These are phyloP conservation scores for Colletotrichum zoysiae DNA, from an alignment of 2,329 filamentous ascomycete species.

Conservation along the genomic window DNA sequence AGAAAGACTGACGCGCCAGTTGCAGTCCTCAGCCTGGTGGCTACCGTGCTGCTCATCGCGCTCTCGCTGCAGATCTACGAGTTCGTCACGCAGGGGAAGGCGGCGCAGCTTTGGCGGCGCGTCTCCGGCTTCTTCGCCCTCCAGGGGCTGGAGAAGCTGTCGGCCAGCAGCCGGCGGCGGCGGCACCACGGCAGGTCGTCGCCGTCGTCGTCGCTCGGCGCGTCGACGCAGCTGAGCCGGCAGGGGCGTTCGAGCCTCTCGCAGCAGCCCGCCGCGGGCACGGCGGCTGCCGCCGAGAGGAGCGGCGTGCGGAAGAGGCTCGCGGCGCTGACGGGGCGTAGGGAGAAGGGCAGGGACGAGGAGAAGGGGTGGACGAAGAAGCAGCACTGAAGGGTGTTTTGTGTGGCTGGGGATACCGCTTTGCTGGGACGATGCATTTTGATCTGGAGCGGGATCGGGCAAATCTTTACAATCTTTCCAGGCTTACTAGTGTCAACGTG, in stretches of 20 bases:
- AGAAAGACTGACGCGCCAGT: background rate
- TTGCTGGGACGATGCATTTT: background rate
- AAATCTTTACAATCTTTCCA: too few relatives aligned
- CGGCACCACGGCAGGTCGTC: conserved; percentile 3
- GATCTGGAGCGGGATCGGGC: too few relatives aligned
- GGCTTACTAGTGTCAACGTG: too few relatives aligned
- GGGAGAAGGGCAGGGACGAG: conserved; percentile 6
- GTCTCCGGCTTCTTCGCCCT: background rate
- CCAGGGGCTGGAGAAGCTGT: conserved; percentile 2
- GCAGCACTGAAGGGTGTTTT: background rate
- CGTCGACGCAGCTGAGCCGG: conserved; percentile 31
- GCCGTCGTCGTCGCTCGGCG: conserved; percentile 18
- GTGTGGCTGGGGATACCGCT: background rate
- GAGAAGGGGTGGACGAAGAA: conserved; percentile 26
- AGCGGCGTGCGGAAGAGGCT: conserved; percentile 25
- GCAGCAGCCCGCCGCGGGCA: conserved; percentile 9
- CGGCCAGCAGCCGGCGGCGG: background rate
- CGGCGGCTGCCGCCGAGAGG: conserved; percentile 18
- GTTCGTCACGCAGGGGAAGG: conserved; percentile 28
- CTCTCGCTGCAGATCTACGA: conserved; percentile 40
- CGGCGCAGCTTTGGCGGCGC: background rate
- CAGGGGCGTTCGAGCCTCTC: conserved; percentile 28
- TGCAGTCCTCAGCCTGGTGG: conserved; percentile 39
- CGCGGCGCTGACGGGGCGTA: conserved; percentile 9
- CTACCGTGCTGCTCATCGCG: conserved; percentile 35